Evolutionary conservation across 805 yeast genomes (phyloP).

Genomic region (Zygotorulaspora danielsina): DNA sequence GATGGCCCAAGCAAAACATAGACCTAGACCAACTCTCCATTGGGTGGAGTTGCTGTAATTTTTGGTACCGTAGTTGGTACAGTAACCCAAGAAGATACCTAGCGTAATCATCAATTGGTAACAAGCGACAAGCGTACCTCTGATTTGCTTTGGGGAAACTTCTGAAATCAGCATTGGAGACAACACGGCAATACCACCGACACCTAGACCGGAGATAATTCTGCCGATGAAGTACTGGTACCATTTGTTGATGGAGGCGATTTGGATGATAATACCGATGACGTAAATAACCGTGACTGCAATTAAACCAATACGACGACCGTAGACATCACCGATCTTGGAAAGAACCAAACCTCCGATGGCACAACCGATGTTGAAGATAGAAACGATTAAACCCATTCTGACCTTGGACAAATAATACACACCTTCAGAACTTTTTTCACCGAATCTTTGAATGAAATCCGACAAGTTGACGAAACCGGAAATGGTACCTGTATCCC

Average conservation of each 20-base stretch:
- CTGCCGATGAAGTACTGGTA: slow-evolving; percentile 71
- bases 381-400: slow-evolving; percentile 56
- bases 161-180: slow-evolving; percentile 67
- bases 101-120: slow-evolving; percentile 69
- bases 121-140: slow-evolving; percentile 69
- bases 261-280: slow-evolving; percentile 66
- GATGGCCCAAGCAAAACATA: slow-evolving; percentile 46
- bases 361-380: slow-evolving; percentile 74
- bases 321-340: slow-evolving; percentile 56
- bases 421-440: slow-evolving; percentile 19
- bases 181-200: slow-evolving; percentile 72
- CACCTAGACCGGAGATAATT: slow-evolving; percentile 67
- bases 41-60: slow-evolving; percentile 43
- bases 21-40: slow-evolving; percentile 71
- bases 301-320: slow-evolving; percentile 64
- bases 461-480: slow-evolving; percentile 61
- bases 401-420: slow-evolving; percentile 49
- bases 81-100: slow-evolving; percentile 76
- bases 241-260: slow-evolving; percentile 55
- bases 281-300: slow-evolving; percentile 58
- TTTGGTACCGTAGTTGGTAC: slow-evolving; percentile 60
- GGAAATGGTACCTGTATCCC: slow-evolving; percentile 75
- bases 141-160: slow-evolving; percentile 41
- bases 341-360: slow-evolving; percentile 63
- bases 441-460: slow-evolving; percentile 56